Percentiles rank a stretch among this genome's conserved stretches.
phyloP scores from a whole-genome alignment of 2,329 filamentous ascomycete species.

The Canariomyces notabilis region DNA sequence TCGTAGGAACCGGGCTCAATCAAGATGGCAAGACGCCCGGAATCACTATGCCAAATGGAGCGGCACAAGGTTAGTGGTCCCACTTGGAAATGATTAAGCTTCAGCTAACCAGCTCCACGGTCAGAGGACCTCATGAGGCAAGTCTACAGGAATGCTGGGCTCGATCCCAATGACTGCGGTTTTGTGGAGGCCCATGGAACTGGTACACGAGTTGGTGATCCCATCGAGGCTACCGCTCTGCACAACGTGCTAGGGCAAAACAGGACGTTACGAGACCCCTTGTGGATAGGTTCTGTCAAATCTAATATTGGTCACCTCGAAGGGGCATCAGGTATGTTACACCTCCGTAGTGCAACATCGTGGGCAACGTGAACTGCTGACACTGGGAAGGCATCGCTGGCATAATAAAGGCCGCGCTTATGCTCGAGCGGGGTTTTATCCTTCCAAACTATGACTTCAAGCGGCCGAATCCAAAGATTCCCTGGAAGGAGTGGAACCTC shows the following conservation, averaged over 20 bases:
- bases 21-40: conserved; percentile 53
- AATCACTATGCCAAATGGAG: conserved; percentile 51
- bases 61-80: conserved; percentile 40
- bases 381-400: conserved; percentile 39
- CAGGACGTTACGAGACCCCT: conserved; percentile 36
- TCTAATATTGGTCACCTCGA: conserved; percentile 50
- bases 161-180: conserved; percentile 35
- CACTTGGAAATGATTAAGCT: background rate
- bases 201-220: conserved; percentile 51
- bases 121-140: conserved; percentile 39
- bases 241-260: conserved; percentile 38
- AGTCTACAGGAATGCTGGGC: conserved; percentile 37
- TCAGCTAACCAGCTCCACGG: background rate
- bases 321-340: conserved; percentile 36
- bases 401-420: conserved; percentile 48
- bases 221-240: conserved; percentile 48
- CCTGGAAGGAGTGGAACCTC: conserved; percentile 46
- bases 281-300: conserved; percentile 46
- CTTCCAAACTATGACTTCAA: conserved; percentile 48
- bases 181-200: conserved; percentile 53
- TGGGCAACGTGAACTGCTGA: background rate
- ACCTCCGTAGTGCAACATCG: background rate
- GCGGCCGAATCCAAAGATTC: conserved; percentile 44
- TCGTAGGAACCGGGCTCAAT: conserved; percentile 47
- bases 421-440: conserved; percentile 47